Evolutionary conservation across 257 asterid genomes (phyloP), one percentile per base, ranked within the genome.

Genomic region (Rauvolfia tetraphylla): DNA sequence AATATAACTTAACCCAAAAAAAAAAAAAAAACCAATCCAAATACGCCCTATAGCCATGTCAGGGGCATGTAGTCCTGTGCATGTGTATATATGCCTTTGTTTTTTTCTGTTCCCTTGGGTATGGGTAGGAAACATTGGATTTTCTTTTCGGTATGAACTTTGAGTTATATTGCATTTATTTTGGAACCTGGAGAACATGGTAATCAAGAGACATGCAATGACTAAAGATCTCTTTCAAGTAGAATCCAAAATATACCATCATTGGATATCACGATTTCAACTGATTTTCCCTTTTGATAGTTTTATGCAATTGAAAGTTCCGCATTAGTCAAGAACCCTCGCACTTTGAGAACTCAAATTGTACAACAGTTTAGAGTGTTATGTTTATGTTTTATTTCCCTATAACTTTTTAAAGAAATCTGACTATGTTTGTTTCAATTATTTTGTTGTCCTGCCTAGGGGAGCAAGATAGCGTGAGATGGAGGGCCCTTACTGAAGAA

Each of bases 401-500:
- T 20, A 18, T 34, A 74, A 54, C 14, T 27, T 25, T 61, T 41
- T 72, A 56, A 56, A n/a, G n/a, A 36, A 75, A 36, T 20, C 54
- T 22, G 51, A 58, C 39, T 1, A 56, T 11, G 23, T 25, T 69
- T 69, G 36, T n/a, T 33, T 9, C 18, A 61, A 9, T 25, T 8
- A 34, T 63, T 46, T 14, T 56, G 63, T 33, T 76, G 58, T 70
- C 82, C 54, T 85, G 22, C 74, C 62, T 82, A 94, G 98, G 93
- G 73, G 87, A 88, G 72, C 89, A 78, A 77, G 91, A 87, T 48
- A 84, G 58, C 57, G 97, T 92, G 79, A 90, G 91, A 80, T 74
- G 84, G 78, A 87, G 97, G 83, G 89, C 99, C 44, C 90, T 92
- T 34, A 95, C 99, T 3, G 99, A 85, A 71, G 87, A 84, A 61